Evolutionary conservation across 441 rosid genomes (phyloP).

Genomic region (Populus trichocarpa): DNA sequence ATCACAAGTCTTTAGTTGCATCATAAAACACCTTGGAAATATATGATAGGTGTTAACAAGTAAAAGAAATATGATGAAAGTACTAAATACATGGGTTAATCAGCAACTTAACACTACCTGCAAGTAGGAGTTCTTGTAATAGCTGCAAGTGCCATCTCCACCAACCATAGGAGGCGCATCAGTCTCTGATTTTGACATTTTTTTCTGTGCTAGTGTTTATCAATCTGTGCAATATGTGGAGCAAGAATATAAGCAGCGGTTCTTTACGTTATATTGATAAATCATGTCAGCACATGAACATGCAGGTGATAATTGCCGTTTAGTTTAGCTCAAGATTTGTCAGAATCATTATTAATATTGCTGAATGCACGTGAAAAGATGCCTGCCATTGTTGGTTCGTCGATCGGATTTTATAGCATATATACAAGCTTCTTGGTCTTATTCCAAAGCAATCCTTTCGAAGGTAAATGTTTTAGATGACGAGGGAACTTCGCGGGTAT

Average conservation of each 20-base stretch:
- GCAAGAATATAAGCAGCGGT: background rate
- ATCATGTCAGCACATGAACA: background rate
- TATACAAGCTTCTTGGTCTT: background rate
- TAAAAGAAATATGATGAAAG: background rate
- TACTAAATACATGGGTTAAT: background rate
- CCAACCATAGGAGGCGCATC: slow-evolving; percentile 8
- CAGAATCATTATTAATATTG: background rate
- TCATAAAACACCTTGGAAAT: too few relatives aligned
- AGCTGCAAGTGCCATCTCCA: slow-evolving; percentile 13
- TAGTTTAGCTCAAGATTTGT: background rate
- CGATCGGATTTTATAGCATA: background rate
- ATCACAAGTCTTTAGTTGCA: too few relatives aligned
- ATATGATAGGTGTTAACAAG: too few relatives aligned
- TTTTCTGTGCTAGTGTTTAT: background rate
- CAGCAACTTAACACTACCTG: slow-evolving; percentile 12
- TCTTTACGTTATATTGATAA: background rate
- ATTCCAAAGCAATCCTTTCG: background rate
- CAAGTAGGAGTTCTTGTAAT: slow-evolving; percentile 9
- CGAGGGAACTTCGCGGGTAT: background rate
- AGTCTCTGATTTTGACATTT: background rate
- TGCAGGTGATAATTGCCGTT: background rate
- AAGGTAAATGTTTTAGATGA: background rate
- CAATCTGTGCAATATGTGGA: background rate
- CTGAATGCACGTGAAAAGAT: too few relatives aligned
- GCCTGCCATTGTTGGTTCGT: background rate